Base-by-base conservation (phyloP, 345 rosid genomes). In the Clarkia xantiana region DNA sequence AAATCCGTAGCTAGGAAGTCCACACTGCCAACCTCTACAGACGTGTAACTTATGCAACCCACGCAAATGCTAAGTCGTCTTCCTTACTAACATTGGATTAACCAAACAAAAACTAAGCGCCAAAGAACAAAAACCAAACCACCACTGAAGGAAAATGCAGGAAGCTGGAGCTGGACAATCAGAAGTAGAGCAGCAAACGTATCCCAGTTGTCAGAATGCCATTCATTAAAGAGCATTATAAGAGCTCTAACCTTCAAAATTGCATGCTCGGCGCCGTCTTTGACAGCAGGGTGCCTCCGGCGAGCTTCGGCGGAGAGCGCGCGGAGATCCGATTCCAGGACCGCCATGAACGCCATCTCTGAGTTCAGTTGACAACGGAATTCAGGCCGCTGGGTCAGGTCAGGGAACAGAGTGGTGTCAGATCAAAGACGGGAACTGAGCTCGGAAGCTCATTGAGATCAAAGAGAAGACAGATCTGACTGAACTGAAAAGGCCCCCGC, bases 221-320 rank as follows among this genome's bases (percentile, higher is more conserved):
- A 9, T 18, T 19, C 23, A 17, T 16, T 11, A n/a, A 6, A 44
- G 15, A 4, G 14, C 12, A 44, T 29, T 12, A 18, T 29, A 23
- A 51, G 46, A 10, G 11, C 15, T 9, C 48, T 25, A 14, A 86
- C 97, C 97, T 86, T 91, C 22, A 91, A 23, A 2, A 91, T 81
- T 12, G 96, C 96, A 67, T 91, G 98, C 52, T 91, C 96, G 1
- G 98, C 96, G 29, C 76, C 96, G 60, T 91, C 96, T 64, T 91
- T 86, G 40, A 91, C 81, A 45, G 93, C 80, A n/a, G 98, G 96
- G 47, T 77, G 70, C 19, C 94, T 78, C 57, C 98, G 83, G 52
- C 96, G 89, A 53, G 96, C 98, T 71, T 91, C 98, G 19, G 87
- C 75, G 29, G 98, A 91, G 53, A 91, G 96, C 18, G 98, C 93